Evolutionary conservation across 495 filamentous ascomycete species (phyloP), one percentile per base, ranked within the genome.

Genomic region (Penicillium crystallinum): DNA sequence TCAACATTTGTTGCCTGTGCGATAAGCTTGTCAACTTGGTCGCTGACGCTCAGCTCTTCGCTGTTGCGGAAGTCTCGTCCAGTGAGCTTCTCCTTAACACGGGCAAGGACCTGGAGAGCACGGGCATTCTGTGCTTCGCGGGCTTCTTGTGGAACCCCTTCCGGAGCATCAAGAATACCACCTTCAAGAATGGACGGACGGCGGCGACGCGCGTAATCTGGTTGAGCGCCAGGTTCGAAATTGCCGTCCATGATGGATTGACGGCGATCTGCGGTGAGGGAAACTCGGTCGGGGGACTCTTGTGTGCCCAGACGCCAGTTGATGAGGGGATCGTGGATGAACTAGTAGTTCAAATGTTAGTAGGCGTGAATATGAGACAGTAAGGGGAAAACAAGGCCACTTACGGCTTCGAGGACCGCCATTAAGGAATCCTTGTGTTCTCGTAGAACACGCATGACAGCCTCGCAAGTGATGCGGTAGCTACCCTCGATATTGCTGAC

Each of bases 401-500:
- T 84, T 83, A 92, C 88, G 55, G 93, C 93, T 78, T 99, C 93
- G 31, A 99, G 76, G 17, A 99, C 93, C 9, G 93, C 93, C 93
- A 97, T 97, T 42, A 99, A 76, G 8, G 89, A 95, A 68, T 99
- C 93, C 66, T 99, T 97, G 70, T 97, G 97, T 52, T 91, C 91
- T 6, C 93, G 76, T 58, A 99, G 75, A 6, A 99, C 91, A 47
- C 95, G 83, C 93, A 99, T 99, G 27, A 97, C 95, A 56, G 95
- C 90, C 67, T 99, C 95, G 58, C 90, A 97, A 10, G 92, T 96
- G 43, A 93, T 96, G 19, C 95, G 84, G 76, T 95, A 99, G 72
- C 89, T 95, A 61, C 93, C 93, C 64, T 97, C 93, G 46, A 99
- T 97, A 64, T 99, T 99, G 76, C 89, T 95, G 27, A 97, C 91